A percentile compares a stretch with the other conserved stretches of the same genome.
phyloP scores from a whole-genome alignment of 1,284 basidiomycete genomes.

The Tylopilus sp. region DNA sequence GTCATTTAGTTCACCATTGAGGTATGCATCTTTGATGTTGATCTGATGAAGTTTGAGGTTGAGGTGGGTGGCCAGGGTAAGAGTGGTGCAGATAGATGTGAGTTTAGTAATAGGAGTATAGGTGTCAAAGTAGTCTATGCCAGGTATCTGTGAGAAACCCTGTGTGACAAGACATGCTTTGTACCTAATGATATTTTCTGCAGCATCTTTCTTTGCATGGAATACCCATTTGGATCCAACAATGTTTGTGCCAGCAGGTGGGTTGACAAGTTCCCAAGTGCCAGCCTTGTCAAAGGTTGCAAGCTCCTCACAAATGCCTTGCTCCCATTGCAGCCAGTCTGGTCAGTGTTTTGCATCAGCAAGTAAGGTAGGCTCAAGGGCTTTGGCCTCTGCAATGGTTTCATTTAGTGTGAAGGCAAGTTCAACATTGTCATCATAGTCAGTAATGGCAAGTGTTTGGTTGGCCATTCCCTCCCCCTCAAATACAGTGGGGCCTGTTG shows the following conservation, averaged over 20 bases:
- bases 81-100: constrained; percentile 36
- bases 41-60: constrained; percentile 1
- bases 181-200: constrained; percentile 39
- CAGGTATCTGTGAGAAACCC: constrained; percentile 50
- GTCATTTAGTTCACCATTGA: background rate
- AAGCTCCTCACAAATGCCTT: background rate
- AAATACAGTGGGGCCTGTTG: background rate
- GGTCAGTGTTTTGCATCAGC: background rate
- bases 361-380: background rate
- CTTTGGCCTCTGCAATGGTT: background rate
- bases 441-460: background rate
- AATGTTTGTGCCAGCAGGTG: constrained; percentile 13
- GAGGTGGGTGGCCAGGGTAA: constrained; percentile 21
- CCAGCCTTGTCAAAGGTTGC: constrained; percentile 1
- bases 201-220: constrained; percentile 40
- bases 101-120: constrained; percentile 44
- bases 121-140: constrained; percentile 50
- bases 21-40: constrained; percentile 14
- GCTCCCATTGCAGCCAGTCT: background rate
- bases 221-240: constrained; percentile 48
- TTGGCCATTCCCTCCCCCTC: constrained; percentile 2
- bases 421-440: background rate
- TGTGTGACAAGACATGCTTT: constrained; percentile 52
- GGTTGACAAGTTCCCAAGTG: constrained; percentile 22
- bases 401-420: background rate